These are phyloP conservation scores for Verruconis gallopava DNA, from an alignment of 2,329 filamentous ascomycete genomes.

Conservation along the genomic window DNA sequence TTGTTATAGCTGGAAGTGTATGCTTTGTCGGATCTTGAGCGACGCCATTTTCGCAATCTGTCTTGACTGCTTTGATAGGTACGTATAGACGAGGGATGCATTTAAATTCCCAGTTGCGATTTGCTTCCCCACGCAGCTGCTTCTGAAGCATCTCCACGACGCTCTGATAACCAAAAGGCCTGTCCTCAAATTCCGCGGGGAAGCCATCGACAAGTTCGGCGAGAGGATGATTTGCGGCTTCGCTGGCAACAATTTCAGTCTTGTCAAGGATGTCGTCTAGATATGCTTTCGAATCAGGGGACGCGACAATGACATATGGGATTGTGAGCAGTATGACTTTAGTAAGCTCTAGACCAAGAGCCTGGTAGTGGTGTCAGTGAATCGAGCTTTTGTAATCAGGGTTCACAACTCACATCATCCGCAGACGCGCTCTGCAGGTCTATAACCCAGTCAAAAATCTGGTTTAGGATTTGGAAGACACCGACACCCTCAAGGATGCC, in stretches of 20 bases:
- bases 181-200: conserved; percentile 39
- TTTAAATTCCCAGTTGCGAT: conserved; percentile 59
- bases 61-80: conserved; percentile 20
- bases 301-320: conserved; percentile 72
- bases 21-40: conserved; percentile 60
- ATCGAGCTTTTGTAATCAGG: background rate
- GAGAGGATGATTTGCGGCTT: conserved; percentile 69
- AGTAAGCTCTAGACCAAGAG: conserved; percentile 68
- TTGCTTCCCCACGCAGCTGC: conserved; percentile 68
- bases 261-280: conserved; percentile 75
- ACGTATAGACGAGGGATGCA: conserved; percentile 46
- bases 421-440: conserved; percentile 86
- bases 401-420: conserved; percentile 62
- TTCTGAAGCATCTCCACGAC: conserved; percentile 71
- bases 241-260: conserved; percentile 80
- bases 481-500: conserved; percentile 70
- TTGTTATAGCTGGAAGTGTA: conserved; percentile 57
- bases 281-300: conserved; percentile 55
- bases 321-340: conserved; percentile 94
- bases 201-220: conserved; percentile 83
- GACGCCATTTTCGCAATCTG: conserved; percentile 50
- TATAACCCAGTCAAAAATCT: conserved; percentile 83
- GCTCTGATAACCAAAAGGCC: conserved; percentile 53
- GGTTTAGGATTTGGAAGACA: conserved; percentile 70
- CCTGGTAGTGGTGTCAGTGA: conserved; percentile 22